Conservation (phyloP, 768 basidiomycete genomes). For the Pleurotus pulmonarius region DNA sequence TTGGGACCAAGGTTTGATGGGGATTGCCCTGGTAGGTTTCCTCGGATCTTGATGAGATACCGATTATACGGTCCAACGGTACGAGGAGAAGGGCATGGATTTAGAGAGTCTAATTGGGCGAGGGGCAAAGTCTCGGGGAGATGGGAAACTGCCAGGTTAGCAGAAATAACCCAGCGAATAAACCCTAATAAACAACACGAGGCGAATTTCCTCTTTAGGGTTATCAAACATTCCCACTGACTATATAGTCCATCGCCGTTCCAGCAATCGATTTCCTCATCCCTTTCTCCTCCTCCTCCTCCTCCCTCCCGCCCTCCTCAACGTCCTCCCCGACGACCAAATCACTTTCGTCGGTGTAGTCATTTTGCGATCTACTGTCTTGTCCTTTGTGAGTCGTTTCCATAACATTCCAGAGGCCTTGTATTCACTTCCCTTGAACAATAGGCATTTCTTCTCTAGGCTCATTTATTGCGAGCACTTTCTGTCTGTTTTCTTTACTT, state of each 20-base stretch:
- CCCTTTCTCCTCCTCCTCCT: conserved; percentile 20
- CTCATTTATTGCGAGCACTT: conserved; percentile 18
- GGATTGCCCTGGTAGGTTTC: neutral
- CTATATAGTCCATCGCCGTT: conserved; percentile 12
- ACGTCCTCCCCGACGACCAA: conserved; percentile 3
- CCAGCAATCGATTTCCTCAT: conserved; percentile 20
- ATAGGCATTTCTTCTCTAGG: conserved; percentile 21
- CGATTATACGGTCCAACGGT: conserved; percentile 2
- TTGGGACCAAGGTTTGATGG: conserved; percentile 4
- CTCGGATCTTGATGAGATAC: conserved; percentile 11
- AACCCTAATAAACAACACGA: conserved; percentile 8
- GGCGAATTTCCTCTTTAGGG: conserved; percentile 3
- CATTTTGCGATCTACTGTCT: conserved; percentile 14
- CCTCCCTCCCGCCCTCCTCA: conserved; percentile 18
- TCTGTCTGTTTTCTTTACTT: conserved; percentile 24
- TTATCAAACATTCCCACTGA: conserved; percentile 11
- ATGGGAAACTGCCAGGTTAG: conserved; percentile 3
- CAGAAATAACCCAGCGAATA: conserved; percentile 10
- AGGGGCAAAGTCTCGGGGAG: conserved; percentile 8
- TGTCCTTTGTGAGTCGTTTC: conserved; percentile 21
- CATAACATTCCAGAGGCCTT: conserved; percentile 36
- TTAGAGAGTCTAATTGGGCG: conserved; percentile 6
- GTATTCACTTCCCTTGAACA: conserved; percentile 20
- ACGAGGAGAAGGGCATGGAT: conserved; percentile 8
- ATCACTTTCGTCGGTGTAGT: conserved; percentile 14